phyloP scores from a whole-genome alignment of 2,329 filamentous ascomycete genomes.

The Tolypocladium amazonense region DNA sequence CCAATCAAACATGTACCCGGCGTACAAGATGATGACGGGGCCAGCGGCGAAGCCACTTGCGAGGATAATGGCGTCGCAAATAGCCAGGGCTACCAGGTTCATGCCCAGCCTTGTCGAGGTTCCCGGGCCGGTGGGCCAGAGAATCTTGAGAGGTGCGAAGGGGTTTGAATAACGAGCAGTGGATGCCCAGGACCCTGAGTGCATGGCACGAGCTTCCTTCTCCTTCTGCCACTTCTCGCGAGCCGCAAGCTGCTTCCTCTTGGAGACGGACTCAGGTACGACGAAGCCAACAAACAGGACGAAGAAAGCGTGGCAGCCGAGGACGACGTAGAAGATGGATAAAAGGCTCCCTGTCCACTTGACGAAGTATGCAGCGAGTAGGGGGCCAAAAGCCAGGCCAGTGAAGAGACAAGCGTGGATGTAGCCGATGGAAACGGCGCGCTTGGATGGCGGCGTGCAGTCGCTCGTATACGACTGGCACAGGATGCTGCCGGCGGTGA shows the following conservation, averaged over 20 bases:
- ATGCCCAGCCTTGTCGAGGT: constrained; percentile 51
- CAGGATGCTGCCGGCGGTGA: constrained; percentile 68
- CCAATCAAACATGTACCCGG: constrained; percentile 73
- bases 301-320: constrained; percentile 64
- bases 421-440: constrained; percentile 78
- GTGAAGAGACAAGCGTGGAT: constrained; percentile 82
- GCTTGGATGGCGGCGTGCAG: constrained; percentile 68
- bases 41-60: constrained; percentile 72
- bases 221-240: constrained; percentile 53
- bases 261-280: constrained; percentile 77
- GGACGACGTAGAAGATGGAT: constrained; percentile 72
- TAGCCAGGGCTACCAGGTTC: constrained; percentile 73
- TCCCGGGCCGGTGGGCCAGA: constrained; percentile 61
- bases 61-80: constrained; percentile 73
- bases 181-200: constrained; percentile 16
- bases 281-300: constrained; percentile 59
- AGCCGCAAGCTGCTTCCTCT: constrained; percentile 58
- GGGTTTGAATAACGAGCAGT: constrained; percentile 48
- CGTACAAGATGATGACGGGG: constrained; percentile 76
- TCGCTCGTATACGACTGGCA: constrained; percentile 83
- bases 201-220: constrained; percentile 23
- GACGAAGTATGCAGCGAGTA: constrained; percentile 71
- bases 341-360: constrained; percentile 64
- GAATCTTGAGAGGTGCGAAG: constrained; percentile 64
- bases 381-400: constrained; percentile 79